phyloP scores from a whole-genome alignment of 2,329 filamentous ascomycete genomes.

The Lachnellula cervina region DNA sequence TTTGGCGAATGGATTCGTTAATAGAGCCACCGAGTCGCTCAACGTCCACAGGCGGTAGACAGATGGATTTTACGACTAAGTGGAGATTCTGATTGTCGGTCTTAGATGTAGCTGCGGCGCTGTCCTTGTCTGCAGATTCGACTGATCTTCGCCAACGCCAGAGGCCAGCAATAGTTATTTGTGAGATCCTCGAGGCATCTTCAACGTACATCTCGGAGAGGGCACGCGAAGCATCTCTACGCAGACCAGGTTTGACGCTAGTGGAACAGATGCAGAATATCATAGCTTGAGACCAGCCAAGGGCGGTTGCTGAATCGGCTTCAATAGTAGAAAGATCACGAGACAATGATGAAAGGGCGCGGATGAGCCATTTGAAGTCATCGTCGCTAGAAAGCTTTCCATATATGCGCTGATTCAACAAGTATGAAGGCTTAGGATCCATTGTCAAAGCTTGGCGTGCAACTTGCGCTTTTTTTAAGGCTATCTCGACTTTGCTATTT shows the following conservation, averaged over 20 bases:
- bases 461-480: constrained; percentile 59
- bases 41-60: constrained; percentile 49
- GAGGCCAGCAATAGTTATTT: constrained; percentile 64
- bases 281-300: constrained; percentile 78
- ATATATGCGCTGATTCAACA: constrained; percentile 81
- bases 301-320: constrained; percentile 46
- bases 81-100: constrained; percentile 61
- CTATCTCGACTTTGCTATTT: constrained; percentile 49
- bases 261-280: constrained; percentile 71
- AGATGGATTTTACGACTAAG: constrained; percentile 57
- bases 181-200: constrained; percentile 53
- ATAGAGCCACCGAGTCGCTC: constrained; percentile 39
- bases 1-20: constrained; percentile 50
- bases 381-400: constrained; percentile 70
- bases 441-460: constrained; percentile 60
- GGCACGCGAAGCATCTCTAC: constrained; percentile 55
- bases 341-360: constrained; percentile 61
- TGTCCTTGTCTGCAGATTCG: constrained; percentile 74
- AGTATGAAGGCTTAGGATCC: constrained; percentile 80
- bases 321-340: constrained; percentile 43
- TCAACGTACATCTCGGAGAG: constrained; percentile 62
- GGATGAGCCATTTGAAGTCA: constrained; percentile 72
- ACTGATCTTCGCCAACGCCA: constrained; percentile 73
- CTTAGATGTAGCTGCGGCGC: constrained; percentile 60
- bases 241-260: constrained; percentile 54